phyloP scores from a whole-genome alignment of 352 stramenopile genomes.

The Phytophthora litchii region DNA sequence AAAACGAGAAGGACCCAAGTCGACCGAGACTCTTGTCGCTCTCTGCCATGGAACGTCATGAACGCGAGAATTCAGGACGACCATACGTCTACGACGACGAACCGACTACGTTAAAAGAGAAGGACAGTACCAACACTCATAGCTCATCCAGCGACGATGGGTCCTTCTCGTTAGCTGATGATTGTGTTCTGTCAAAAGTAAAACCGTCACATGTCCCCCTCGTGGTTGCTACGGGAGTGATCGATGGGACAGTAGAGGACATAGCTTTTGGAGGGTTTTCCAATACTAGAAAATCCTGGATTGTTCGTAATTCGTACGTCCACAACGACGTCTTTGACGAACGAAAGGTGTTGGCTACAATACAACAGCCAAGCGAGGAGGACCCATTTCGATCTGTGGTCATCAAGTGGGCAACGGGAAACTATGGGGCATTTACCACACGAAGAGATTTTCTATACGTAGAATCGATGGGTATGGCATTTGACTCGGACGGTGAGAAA shows the following conservation, averaged over 20 bases:
- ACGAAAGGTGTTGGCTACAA: conserved; percentile 39
- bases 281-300: conserved; percentile 29
- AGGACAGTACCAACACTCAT: conserved; percentile 33
- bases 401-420: conserved; percentile 42
- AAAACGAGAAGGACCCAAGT: conserved; percentile 42
- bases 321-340: conserved; percentile 43
- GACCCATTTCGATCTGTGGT: conserved; percentile 50
- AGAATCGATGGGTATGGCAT: conserved; percentile 45
- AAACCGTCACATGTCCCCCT: conserved; percentile 37
- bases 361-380: conserved; percentile 36
- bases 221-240: conserved; percentile 33
- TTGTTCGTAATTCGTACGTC: conserved; percentile 40
- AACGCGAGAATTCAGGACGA: conserved; percentile 22
- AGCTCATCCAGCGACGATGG: conserved; percentile 41
- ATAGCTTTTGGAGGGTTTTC: conserved; percentile 37
- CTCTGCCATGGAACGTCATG: conserved; percentile 41
- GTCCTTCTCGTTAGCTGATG: conserved; percentile 32
- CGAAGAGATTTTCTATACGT: conserved; percentile 46
- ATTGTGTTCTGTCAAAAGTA: conserved; percentile 28
- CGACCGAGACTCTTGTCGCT: conserved; percentile 46
- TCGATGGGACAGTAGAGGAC: conserved; percentile 50
- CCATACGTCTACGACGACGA: conserved; percentile 33
- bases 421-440: conserved; percentile 38
- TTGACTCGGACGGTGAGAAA: conserved; percentile 36
- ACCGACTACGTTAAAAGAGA: conserved; percentile 4